Evolutionary conservation across 371 early-diverging fungal genomes (phyloP), one percentile per base, ranked within the genome.

Genomic region (Rhizomucor miehei): DNA sequence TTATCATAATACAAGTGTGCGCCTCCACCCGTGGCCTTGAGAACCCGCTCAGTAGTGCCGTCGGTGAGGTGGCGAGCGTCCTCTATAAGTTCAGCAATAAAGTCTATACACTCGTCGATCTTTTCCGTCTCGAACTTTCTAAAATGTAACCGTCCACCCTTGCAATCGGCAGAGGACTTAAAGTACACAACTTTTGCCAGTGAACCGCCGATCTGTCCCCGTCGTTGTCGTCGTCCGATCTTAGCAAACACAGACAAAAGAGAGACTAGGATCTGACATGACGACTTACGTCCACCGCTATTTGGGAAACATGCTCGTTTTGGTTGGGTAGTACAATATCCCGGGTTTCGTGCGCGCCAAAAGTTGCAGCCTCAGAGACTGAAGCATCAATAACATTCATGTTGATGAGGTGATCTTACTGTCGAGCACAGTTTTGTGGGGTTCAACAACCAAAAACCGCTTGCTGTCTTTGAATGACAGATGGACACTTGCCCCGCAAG

Each of bases 181-280:
- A 91, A 91, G 69, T 95, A 97, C 19, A 96, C 94, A 11, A 97
- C 87, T 64, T 97, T 97, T 52, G 94, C 93, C 10, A 97, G 72
- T 24, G 94, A 91, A 40, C 98, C 98, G 39, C 98, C 97, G 75
- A 95, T 87, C 82, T 86, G 59, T 1, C 5, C 17, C 23, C 35
- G 2, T 36, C 19, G 17, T 10, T 14, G 1, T 36, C n/a, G 34
- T 19, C 17, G 23, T 48, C 34, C 34, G 6, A 3, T 29, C 16
- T 49, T 8, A 34, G 11, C 35, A 29, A 46, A 36, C 11, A 40
- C 35, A 37, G n/a, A n/a, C 29, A 29, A 29, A 16, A 50, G 19
- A 25, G 48, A 19, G 48, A 14, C 3, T 24, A 13, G 6, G 13
- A 0, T 37, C 1, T 29, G 47, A 14, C 20, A 17, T 36, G 19